Conservation (phyloP, 177 flowering plant species). For the Telopea speciosissima region DNA sequence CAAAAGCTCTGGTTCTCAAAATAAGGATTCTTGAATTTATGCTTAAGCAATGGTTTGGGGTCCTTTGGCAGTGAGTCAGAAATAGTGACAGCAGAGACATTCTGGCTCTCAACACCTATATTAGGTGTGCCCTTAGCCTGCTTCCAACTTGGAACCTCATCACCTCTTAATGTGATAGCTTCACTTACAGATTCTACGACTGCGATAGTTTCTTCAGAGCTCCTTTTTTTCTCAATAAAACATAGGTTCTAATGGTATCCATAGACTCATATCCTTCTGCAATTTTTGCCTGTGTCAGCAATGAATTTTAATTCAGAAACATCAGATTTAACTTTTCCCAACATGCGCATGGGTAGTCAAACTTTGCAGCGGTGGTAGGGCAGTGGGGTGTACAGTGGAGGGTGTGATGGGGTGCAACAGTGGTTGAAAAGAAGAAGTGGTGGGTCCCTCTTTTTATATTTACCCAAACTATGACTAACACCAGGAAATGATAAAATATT, state of each 20-base stretch:
- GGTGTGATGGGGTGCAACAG: too few species aligned
- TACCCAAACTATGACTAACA: too few species aligned
- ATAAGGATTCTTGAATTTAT: constrained; percentile 69
- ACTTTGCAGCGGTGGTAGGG: too few species aligned
- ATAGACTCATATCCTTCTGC: constrained; percentile 28
- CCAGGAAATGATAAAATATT: too few species aligned
- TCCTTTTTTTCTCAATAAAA: constrained; percentile 23
- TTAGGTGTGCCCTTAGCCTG: constrained; percentile 29
- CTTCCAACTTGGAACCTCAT: constrained; percentile 32
- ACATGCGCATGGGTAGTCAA: too few species aligned
- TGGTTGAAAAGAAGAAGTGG: too few species aligned
- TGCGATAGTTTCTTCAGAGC: constrained; percentile 17
- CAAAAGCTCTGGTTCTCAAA: constrained; percentile 44
- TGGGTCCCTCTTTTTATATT: too few species aligned
- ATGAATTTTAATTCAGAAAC: constrained; percentile 31
- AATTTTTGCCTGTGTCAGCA: constrained; percentile 18
- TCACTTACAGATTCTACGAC: constrained; percentile 26
- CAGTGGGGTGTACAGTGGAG: too few species aligned
- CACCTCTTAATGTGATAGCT: constrained; percentile 25
- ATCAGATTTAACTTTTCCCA: constrained; percentile 43
- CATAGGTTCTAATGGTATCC: constrained; percentile 21
- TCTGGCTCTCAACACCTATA: constrained; percentile 25
- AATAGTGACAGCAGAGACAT: constrained; percentile 18
- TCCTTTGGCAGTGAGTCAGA: constrained; percentile 33
- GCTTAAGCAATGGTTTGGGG: constrained; percentile 52